phyloP scores from a whole-genome alignment of 1,139 yeast genomes.

The Magnusiomyces suaveolens region DNA sequence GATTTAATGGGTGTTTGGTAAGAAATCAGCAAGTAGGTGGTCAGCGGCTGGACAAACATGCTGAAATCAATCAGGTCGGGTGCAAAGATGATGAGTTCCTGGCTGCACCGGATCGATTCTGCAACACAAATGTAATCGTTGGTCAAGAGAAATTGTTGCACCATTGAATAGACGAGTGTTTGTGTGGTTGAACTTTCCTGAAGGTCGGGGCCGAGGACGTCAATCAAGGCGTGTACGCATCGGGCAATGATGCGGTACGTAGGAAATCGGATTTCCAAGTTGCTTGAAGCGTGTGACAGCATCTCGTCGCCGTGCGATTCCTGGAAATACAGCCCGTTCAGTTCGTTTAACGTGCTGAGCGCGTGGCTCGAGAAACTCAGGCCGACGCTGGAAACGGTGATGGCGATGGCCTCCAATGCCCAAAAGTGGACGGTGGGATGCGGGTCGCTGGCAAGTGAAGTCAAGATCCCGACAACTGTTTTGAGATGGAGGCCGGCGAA shows the following conservation, averaged over 20 bases:
- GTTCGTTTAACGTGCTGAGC: constrained; percentile 38
- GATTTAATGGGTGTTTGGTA: constrained; percentile 21
- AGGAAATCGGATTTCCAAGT: constrained; percentile 39
- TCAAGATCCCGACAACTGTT: constrained; percentile 46
- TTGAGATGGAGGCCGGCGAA: constrained; percentile 33
- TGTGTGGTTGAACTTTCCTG: constrained; percentile 26
- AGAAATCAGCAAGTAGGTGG: constrained; percentile 22
- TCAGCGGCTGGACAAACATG: constrained; percentile 24
- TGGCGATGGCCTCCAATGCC: constrained; percentile 50
- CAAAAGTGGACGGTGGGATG: constrained; percentile 79
- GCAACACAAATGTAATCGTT: constrained; percentile 26
- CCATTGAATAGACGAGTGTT: constrained; percentile 21
- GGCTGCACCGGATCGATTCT: constrained; percentile 24
- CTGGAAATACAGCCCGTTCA: constrained; percentile 40
- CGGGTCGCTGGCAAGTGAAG: constrained; percentile 63
- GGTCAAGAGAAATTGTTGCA: constrained; percentile 26
- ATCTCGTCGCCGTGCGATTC: constrained; percentile 49
- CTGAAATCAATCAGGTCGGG: constrained; percentile 25
- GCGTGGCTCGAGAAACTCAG: constrained; percentile 39
- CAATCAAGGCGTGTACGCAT: constrained; percentile 37
- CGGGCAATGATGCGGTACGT: constrained; percentile 36
- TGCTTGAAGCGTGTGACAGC: constrained; percentile 37
- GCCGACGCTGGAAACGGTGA: constrained; percentile 48
- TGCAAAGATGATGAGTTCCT: constrained; percentile 28
- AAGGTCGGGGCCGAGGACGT: constrained; percentile 44